A percentile compares a stretch with the other conserved stretches of the same genome.
Conservation (phyloP, 345 rosid genomes). For the Punica granatum region DNA sequence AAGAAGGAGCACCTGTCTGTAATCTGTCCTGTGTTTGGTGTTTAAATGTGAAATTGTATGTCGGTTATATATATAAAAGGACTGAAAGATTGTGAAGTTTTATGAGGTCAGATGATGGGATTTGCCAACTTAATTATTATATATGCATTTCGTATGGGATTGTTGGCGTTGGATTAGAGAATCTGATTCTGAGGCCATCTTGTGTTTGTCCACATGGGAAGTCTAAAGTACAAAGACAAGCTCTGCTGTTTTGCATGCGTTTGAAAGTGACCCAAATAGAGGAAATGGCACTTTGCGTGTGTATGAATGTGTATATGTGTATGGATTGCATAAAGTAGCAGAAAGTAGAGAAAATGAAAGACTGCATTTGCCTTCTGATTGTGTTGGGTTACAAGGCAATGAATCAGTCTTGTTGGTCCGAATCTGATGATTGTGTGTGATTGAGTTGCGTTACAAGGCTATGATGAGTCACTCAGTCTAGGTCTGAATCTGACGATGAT, state of each 20-base stretch:
- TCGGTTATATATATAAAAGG: neutral
- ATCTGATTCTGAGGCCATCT: neutral
- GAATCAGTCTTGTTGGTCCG: neutral
- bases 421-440: too few species aligned
- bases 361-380: too few species aligned
- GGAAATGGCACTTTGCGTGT: neutral
- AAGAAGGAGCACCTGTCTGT: slow-evolving; percentile 6
- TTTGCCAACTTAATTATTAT: neutral
- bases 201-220: neutral
- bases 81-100: neutral
- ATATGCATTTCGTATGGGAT: neutral
- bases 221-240: neutral
- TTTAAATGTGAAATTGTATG: neutral
- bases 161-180: neutral
- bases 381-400: neutral
- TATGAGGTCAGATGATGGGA: slow-evolving; percentile 2
- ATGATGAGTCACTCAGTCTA: too few species aligned
- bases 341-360: neutral
- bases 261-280: neutral
- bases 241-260: too few species aligned
- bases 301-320: neutral
- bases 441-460: too few species aligned
- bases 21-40: neutral
- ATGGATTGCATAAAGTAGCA: neutral
- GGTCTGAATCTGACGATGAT: neutral